Percentiles rank a stretch among this genome's conserved stretches.
Evolutionary conservation across 2,329 filamentous ascomycete species (phyloP).

Genomic region (Epichloe festucae): DNA sequence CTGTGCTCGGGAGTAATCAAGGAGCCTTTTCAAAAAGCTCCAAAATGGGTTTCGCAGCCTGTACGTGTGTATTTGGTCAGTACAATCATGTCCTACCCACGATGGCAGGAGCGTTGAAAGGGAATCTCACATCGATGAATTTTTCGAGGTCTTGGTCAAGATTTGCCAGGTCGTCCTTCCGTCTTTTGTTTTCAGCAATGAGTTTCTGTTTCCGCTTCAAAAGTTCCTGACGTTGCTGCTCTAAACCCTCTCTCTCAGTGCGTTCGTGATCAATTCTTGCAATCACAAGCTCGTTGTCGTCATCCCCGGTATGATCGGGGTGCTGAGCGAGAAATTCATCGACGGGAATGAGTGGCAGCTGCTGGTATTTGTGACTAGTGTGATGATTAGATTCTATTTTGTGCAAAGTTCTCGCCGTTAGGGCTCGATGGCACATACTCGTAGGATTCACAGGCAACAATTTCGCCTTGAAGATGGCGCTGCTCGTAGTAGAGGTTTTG

Average conservation of each 20-base stretch:
- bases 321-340: slow-evolving; percentile 69
- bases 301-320: slow-evolving; percentile 58
- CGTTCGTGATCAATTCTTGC: slow-evolving; percentile 87
- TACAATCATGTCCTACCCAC: background rate
- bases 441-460: slow-evolving; percentile 78
- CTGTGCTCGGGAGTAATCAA: slow-evolving; percentile 15
- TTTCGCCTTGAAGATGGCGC: slow-evolving; percentile 78
- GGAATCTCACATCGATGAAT: slow-evolving; percentile 65
- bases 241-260: slow-evolving; percentile 68
- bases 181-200: slow-evolving; percentile 67
- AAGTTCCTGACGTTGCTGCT: slow-evolving; percentile 69
- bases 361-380: slow-evolving; percentile 71
- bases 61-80: slow-evolving; percentile 1
- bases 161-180: slow-evolving; percentile 84
- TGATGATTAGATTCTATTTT: background rate
- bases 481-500: slow-evolving; percentile 98
- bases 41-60: slow-evolving; percentile 82
- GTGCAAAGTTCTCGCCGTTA: background rate
- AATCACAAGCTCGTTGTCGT: slow-evolving; percentile 74
- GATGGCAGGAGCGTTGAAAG: background rate
- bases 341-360: slow-evolving; percentile 70
- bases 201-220: slow-evolving; percentile 53
- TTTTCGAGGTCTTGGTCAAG: slow-evolving; percentile 86
- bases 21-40: slow-evolving; percentile 64
- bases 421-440: slow-evolving; percentile 46